Conservation (phyloP, 2,329 filamentous ascomycete species). For the Sclerotinia nivalis region DNA sequence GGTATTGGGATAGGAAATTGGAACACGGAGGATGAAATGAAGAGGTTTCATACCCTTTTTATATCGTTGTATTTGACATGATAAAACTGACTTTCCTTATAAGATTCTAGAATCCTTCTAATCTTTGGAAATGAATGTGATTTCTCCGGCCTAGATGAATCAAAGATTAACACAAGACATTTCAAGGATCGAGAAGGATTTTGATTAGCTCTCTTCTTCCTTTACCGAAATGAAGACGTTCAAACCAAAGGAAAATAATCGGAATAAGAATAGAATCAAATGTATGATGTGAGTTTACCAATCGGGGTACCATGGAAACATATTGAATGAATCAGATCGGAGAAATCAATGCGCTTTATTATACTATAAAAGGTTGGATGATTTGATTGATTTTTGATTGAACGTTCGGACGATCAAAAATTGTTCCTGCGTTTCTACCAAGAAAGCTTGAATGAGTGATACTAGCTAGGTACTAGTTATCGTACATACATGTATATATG, state of each 20-base stretch:
- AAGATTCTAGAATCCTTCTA: background rate
- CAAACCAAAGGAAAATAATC: background rate
- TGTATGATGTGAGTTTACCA: background rate
- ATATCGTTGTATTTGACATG: background rate
- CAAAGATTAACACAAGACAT: background rate
- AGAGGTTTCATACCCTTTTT: background rate
- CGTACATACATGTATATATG: background rate
- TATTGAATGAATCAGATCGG: background rate
- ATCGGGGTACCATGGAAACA: background rate
- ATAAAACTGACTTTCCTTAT: background rate
- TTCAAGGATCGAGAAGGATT: background rate
- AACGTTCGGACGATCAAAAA: too few relatives aligned
- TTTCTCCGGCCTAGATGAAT: background rate
- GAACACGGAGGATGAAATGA: background rate
- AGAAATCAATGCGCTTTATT: background rate
- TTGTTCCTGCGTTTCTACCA: too few relatives aligned
- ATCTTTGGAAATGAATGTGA: background rate
- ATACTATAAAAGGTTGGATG: background rate
- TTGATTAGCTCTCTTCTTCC: background rate
- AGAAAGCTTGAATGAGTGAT: too few relatives aligned
- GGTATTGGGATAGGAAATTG: background rate
- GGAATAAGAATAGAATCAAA: background rate
- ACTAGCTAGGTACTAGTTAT: too few relatives aligned
- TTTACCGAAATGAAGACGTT: slow-evolving; percentile 2
- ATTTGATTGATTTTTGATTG: too few relatives aligned